Base-by-base conservation (phyloP, 169 alveolate genomes). In the Eimeria acervulina region DNA sequence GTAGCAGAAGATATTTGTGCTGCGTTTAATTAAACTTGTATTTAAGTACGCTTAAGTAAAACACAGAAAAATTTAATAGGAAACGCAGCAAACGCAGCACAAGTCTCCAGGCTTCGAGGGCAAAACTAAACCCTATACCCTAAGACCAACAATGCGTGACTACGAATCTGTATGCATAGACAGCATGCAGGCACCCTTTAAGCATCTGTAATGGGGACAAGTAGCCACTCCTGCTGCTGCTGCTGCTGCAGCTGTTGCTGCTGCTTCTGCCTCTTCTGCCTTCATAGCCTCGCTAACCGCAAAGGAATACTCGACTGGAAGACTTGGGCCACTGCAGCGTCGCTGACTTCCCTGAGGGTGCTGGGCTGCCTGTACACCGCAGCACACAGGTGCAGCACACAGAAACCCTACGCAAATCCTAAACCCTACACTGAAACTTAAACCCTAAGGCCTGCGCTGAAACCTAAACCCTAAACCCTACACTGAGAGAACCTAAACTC, bases 351-450 rank as follows among this genome's bases (percentile, higher is more conserved):
- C 28, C 15, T 8, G 12, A 76, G 33, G 21, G 63, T 33, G 61
- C 61, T 76, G 59, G 87, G 87, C 52, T 76, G 63, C 87, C 87
- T 76, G 87, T 10, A 42, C 47, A 70, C 81, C 44, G 0, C 47
- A 70, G 44, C 38, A 21, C 12, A 28, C 76, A 66, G 76, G 15
- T 51, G 59, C 59, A 51, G 6, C n/a, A 47, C 55, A 47, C 55
- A 7, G 5, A 47, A 47, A 47, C 55, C 55, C 55, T 47, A 5
- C 12, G 12, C 55, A 47, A 47, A 47, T 12, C 55, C 55, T 47
- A 47, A 47, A 47, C 55, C 55, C 19, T 59, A 59, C 3, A 59
- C n/a, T 17, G 8, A 59, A 13, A 55, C 66, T 1, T 51, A 4
- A 59, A 0, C 55, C 12, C 5, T 12, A 47, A 47, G 12, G 19